Evolutionary conservation across 2,329 filamentous ascomycete genomes (phyloP), one percentile per base, ranked within the genome.

Genomic region (Xylaria sp.): DNA sequence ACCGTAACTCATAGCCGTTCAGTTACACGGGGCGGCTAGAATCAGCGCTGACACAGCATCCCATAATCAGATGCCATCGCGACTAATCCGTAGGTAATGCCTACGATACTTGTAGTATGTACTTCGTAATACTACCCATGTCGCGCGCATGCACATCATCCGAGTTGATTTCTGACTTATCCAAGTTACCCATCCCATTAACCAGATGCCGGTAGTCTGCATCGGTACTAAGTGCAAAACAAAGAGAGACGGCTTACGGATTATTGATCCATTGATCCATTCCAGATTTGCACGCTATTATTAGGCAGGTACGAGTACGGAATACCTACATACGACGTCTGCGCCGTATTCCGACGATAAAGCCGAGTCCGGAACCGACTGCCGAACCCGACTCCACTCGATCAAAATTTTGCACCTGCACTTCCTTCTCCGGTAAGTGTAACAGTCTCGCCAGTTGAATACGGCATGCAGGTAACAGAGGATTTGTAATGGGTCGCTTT

Each of bases 1-100:
- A 4, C 53, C 11, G 11, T 10, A 42, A 30, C 19, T 30, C n/a
- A 46, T 4, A n/a, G n/a, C 5, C 42, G n/a, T 49, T 5, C 7
- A 34, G 55, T 63, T 51, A 59, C 56, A 59, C 55, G 47, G 44
- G 39, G 56, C 61, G 44, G 39, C 51, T 59, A 48, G 19, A 42
- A 42, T 35, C 39, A 50, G 37, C 30, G 35, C 53, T 54, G 48
- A 59, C 56, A 30, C 10, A 55, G 8, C 46, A 37, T 37, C 37
- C 8, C 18, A 34, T 54, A 44, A 54, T 51, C 49, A 51, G 19
- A 52, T 39, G 35, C 23, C 9, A 52, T 42, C n/a, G 16, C 19
- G 19, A 58, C 60, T 58, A 16, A 16, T 16, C 16, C 16, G 16
- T 16, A 51, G 39, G 47, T 34, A 58, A n/a, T 52, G 42, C 13